Evolutionary conservation across 106 monocot genomes (phyloP), one percentile per base, ranked within the genome.

Genomic region (Allium fistulosum): DNA sequence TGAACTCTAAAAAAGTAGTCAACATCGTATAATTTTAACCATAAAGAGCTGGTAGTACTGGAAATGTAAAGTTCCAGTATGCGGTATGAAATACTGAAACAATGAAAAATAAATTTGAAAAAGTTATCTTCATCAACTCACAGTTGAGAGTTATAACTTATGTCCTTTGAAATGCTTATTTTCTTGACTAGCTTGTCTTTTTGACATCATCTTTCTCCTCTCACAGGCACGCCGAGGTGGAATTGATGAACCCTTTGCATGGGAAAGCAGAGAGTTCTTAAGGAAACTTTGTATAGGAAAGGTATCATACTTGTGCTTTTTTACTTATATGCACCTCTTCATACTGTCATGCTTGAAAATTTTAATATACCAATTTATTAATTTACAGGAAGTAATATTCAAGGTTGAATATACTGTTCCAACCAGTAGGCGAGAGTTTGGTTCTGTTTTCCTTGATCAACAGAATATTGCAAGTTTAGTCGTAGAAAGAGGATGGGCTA

Each of bases 211-310:
- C 37, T 5, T 37, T 37, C 37, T 37, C 17, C 58, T 66, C 22
- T 69, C 16, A 67, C 47, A 99, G 97, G 97, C 92, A 47, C 92
- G 90, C 8, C 76, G 97, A 61, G 92, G 87, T 59, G 81, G 80
- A 51, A 53, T 84, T 66, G 97, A 93, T 62, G 97, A 99, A 66
- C 90, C 89, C 14, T 99, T 90, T 83, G 97, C 97, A 71, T 99
- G 97, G 97, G 90, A 87, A 13, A 93, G 97, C 79, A 84, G 85
- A 73, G 97, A 99, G 58, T 90, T 63, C 68, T 76, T 99, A 71
- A 92, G 97, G 64, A 92, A 90, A 49, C 84, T 80, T 51, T 99
- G 92, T 76, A 76, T 99, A 37, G 97, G 97, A 78, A 99, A 99
- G 97, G 97, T 99, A 50, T 28, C 46, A 59, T 70, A 11, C 45